Evolutionary conservation across 73 alveolate genomes (phyloP).

Genomic region (Stentor roeselii): DNA sequence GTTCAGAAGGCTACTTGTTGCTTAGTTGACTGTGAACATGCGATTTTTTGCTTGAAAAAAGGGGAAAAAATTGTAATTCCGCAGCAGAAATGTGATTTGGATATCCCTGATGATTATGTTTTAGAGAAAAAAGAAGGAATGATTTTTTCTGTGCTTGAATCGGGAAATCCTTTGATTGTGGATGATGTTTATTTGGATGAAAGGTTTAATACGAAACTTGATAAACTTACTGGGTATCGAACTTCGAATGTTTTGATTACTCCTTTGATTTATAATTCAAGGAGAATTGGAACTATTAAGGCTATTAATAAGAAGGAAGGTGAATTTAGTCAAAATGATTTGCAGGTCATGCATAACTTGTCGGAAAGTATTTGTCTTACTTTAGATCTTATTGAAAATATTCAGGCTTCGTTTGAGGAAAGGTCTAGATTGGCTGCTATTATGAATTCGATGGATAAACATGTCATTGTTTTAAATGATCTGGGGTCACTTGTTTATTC

Average conservation of each 20-base stretch:
- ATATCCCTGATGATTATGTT: neutral
- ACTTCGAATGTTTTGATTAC: neutral
- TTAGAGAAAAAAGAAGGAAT: conserved; percentile 4
- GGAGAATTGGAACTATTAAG: neutral
- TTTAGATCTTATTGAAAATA: neutral
- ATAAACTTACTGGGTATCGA: conserved; percentile 4
- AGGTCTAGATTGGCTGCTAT: neutral
- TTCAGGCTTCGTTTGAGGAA: neutral
- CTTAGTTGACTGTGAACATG: neutral
- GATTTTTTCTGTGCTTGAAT: neutral
- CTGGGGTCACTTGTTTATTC: neutral
- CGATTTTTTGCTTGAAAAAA: neutral
- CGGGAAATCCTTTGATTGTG: neutral
- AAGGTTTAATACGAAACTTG: conserved; percentile 15
- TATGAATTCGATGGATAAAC: neutral
- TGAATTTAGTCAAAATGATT: neutral
- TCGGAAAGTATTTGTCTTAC: neutral
- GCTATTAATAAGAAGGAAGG: conserved; percentile 23
- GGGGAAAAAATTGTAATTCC: neutral
- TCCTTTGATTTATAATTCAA: neutral
- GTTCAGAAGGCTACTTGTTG: neutral
- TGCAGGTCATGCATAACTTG: neutral
- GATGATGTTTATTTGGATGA: conserved; percentile 8
- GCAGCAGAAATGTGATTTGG: neutral
- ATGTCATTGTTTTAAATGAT: neutral